These are phyloP conservation scores for Evansstolkia leycettana DNA, from an alignment of 495 filamentous ascomycete genomes.

Conservation along the genomic window DNA sequence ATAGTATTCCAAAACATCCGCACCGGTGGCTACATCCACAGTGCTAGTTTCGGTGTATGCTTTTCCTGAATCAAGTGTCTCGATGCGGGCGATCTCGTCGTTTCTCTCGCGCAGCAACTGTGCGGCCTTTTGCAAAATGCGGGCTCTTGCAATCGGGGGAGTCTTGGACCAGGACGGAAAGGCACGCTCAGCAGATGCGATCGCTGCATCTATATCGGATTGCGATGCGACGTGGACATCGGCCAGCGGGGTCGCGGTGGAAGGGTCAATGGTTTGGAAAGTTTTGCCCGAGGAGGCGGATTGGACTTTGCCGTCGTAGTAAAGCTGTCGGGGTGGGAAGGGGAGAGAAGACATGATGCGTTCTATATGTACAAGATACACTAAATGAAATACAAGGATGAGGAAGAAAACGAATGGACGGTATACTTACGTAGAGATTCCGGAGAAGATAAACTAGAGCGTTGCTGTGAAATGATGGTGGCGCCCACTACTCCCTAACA, in stretches of 20 bases:
- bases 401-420: neutral
- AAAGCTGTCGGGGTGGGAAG: constrained; percentile 44
- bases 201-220: constrained; percentile 52
- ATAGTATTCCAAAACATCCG: constrained; percentile 68
- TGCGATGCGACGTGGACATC: constrained; percentile 50
- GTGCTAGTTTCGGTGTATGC: constrained; percentile 63
- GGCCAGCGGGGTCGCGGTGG: constrained; percentile 50
- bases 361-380: neutral
- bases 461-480: too few species aligned
- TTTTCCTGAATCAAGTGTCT: constrained; percentile 66
- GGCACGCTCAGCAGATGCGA: constrained; percentile 46
- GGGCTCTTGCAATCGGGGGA: constrained; percentile 49
- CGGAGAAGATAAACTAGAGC: too few species aligned
- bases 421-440: too few species aligned
- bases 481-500: too few species aligned
- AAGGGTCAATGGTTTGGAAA: constrained; percentile 58
- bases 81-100: constrained; percentile 54
- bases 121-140: constrained; percentile 60
- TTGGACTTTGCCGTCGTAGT: constrained; percentile 53
- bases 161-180: constrained; percentile 58
- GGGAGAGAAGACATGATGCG: constrained; percentile 25
- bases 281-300: constrained; percentile 43
- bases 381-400: neutral
- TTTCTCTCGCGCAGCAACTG: constrained; percentile 52
- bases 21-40: constrained; percentile 62